Conservation (phyloP, 805 yeast genomes). For the Candida tallmaniae region DNA sequence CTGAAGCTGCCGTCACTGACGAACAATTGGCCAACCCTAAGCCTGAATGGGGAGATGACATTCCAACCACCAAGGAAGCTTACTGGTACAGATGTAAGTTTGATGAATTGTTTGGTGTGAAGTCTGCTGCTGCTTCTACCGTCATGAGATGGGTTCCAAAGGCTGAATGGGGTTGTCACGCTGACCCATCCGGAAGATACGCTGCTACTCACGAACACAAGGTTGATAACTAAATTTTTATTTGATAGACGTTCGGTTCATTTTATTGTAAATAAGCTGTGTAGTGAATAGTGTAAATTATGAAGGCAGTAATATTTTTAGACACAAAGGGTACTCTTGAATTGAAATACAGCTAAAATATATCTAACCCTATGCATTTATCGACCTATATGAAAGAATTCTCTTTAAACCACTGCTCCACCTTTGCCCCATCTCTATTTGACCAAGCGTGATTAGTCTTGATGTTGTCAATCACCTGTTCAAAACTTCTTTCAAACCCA, state of each 20-base stretch:
- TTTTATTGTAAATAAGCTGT: too few relatives aligned
- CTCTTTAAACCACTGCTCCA: conserved; percentile 34
- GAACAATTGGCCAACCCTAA: conserved; percentile 89
- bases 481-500: conserved; percentile 53
- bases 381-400: background rate
- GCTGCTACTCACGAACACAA: conserved; percentile 79
- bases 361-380: too few relatives aligned
- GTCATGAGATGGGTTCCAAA: conserved; percentile 99
- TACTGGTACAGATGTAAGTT: conserved; percentile 98
- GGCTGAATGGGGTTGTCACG: conserved; percentile 99
- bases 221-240: too few relatives aligned
- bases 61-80: conserved; percentile 97
- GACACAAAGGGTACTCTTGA: too few relatives aligned
- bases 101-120: conserved; percentile 81
- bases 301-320: too few relatives aligned
- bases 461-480: conserved; percentile 54
- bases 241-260: too few relatives aligned
- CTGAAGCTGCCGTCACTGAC: conserved; percentile 80
- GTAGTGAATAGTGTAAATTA: too few relatives aligned
- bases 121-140: conserved; percentile 77
- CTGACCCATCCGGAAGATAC: conserved; percentile 97
- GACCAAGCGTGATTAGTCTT: conserved; percentile 49
- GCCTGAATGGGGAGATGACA: conserved; percentile 92
- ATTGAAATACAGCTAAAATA: too few relatives aligned
- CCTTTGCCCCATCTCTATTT: conserved; percentile 37